Base-by-base conservation (phyloP, 768 basidiomycete genomes). In the Psilocybe sp. region DNA sequence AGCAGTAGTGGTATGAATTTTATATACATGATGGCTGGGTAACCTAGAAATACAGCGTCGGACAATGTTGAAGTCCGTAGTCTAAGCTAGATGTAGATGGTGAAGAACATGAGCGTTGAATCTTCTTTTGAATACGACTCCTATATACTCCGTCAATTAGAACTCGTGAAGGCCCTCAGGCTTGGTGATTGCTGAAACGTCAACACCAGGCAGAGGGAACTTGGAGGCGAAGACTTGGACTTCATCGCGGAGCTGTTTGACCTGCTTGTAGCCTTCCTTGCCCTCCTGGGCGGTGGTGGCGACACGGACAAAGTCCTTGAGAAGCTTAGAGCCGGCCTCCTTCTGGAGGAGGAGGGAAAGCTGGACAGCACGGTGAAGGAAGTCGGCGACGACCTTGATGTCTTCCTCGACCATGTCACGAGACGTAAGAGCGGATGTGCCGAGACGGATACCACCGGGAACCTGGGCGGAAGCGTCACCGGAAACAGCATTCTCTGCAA, bases 371-470 rank as follows among this genome's bases (percentile, higher is more conserved):
- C 95, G 93, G 77, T 98, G 92, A 48, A 99, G 77, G 81, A 98
- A 94, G 50, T 78, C 80, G 35, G 87, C 97, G 47, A 98, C 93
- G 50, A 80, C 66, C 66, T 88, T 86, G 69, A 97, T 83, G 68
- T 98, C 94, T 16, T 73, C 78, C 69, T 96, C 92, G 46, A 70
- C 71, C 93, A 99, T 93, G 71, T 95, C 78, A 58, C 96, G 92
- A 44, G 94, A 97, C 4, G 97, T 98, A 34, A 99, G 69, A 10
- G 96, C 93, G 18, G 94, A 85, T 32, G 92, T 92, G 52, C 97
- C 97, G 57, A 99, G 82, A 56, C 97, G 92, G 64, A 99, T 95
- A 58, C 97, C 97, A 59, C 96, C 97, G 40, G 96, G 96, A 1
- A 89, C 89, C 67, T 93, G 91, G 0, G 96, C 97, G 44, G 92